These are phyloP conservation scores for Agastache rugosa DNA, from an alignment of 257 asterid genomes.

Conservation along the genomic window DNA sequence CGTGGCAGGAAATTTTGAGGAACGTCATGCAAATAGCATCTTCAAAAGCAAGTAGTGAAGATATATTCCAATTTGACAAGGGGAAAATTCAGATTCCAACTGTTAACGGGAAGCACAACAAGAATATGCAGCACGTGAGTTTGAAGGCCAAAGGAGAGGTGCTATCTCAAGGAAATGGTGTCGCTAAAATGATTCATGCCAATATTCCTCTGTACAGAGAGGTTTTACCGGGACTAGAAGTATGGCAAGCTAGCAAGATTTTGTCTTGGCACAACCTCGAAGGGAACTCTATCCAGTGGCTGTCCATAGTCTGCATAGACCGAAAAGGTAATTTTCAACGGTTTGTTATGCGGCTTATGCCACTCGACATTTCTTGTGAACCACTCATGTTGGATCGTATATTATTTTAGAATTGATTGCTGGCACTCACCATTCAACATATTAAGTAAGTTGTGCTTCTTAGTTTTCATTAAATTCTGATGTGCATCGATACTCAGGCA, in stretches of 20 bases:
- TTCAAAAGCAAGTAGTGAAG: conserved; percentile 31
- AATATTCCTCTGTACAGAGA: conserved; percentile 77
- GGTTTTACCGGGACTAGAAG: conserved; percentile 79
- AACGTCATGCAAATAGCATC: conserved; percentile 45
- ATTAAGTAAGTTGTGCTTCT: too few species aligned
- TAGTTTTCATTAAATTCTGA: conserved; percentile 1
- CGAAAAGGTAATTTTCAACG: conserved; percentile 63
- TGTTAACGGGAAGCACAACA: conserved; percentile 66
- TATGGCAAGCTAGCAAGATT: conserved; percentile 80
- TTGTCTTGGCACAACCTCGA: conserved; percentile 77
- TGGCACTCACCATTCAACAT: too few species aligned
- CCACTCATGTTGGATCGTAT: neutral
- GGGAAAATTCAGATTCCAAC: conserved; percentile 37
- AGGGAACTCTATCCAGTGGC: conserved; percentile 92
- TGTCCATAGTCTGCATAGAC: conserved; percentile 76
- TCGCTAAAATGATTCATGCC: conserved; percentile 59
- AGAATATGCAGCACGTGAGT: conserved; percentile 71
- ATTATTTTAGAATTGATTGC: conserved; percentile 5
- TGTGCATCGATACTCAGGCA: conserved; percentile 53
- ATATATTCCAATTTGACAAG: conserved; percentile 34
- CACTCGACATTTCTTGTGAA: neutral
- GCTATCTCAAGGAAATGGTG: conserved; percentile 81
- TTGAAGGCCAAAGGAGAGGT: conserved; percentile 72
- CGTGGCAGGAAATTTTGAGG: conserved; percentile 67
- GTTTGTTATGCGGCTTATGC: neutral